Evolutionary conservation across 2,329 filamentous ascomycete genomes (phyloP).

Genomic region (Aspergillus spinulosporus): DNA sequence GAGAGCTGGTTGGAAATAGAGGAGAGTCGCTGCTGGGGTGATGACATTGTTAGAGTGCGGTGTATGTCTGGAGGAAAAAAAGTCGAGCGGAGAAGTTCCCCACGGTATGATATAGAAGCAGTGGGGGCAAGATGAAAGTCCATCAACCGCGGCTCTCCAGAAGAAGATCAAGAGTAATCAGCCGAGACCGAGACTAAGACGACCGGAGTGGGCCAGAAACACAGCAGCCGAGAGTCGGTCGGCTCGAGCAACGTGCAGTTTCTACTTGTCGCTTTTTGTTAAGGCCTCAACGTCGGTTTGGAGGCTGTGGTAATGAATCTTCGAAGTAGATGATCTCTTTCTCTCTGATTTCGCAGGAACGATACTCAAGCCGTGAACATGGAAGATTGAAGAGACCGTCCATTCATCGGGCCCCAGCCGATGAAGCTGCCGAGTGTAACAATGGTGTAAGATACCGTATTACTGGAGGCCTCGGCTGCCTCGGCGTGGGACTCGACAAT

Average conservation of each 20-base stretch:
- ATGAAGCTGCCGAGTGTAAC: constrained; percentile 4
- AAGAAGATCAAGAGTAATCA: constrained; percentile 3
- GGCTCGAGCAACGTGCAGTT: neutral
- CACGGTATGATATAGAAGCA: constrained; percentile 14
- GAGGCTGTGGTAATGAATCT: too few species aligned
- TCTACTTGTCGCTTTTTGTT: neutral
- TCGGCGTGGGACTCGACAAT: constrained; percentile 7
- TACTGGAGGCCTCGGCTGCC: constrained; percentile 26
- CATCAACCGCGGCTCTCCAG: constrained; percentile 20
- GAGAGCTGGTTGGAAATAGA: constrained; percentile 47
- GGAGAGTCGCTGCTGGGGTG: constrained; percentile 40
- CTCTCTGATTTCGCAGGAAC: neutral
- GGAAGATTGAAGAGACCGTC: too few species aligned
- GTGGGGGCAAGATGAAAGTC: neutral
- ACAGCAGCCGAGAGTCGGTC: constrained; percentile 13
- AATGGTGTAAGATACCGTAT: constrained; percentile 31
- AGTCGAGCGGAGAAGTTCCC: neutral
- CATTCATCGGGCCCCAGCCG: neutral
- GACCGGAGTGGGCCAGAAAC: constrained; percentile 1
- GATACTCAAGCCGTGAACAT: too few species aligned
- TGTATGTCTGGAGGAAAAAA: constrained; percentile 1
- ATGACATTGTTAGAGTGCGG: constrained; percentile 34
- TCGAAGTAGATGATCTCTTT: neutral
- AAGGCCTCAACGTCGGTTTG: neutral
- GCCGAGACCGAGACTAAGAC: constrained; percentile 3